phyloP scores from a whole-genome alignment of 306 rosid genomes.

The Alnus rubra region DNA sequence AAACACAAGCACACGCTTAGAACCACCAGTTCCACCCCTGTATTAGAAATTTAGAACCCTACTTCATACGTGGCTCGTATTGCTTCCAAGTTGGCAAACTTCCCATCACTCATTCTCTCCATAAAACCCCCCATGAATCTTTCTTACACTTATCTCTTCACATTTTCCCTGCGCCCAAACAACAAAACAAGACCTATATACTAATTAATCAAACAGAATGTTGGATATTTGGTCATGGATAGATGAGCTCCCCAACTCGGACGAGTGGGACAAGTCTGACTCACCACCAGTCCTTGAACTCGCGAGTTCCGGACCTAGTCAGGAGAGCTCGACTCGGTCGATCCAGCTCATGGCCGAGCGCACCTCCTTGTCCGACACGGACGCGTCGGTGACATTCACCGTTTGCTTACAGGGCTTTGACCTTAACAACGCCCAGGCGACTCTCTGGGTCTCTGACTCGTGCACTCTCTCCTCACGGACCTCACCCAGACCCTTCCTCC shows the following conservation, averaged over 20 bases:
- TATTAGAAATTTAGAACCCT: not conserved
- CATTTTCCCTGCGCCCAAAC: constrained; percentile 10
- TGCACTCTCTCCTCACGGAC: constrained; percentile 59
- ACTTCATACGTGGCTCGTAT: constrained; percentile 40
- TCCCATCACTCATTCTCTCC: constrained; percentile 51
- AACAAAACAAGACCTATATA: not conserved
- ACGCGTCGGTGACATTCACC: constrained; percentile 50
- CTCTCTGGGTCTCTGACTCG: constrained; percentile 73
- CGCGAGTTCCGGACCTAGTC: constrained; percentile 38
- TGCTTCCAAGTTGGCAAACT: constrained; percentile 45
- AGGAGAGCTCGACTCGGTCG: constrained; percentile 35
- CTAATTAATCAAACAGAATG: not conserved
- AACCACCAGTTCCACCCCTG: constrained; percentile 46
- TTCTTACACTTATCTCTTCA: not conserved
- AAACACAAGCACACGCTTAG: constrained; percentile 28
- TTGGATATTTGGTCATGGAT: constrained; percentile 95
- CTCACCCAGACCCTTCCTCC: constrained; percentile 72
- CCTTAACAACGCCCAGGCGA: constrained; percentile 35
- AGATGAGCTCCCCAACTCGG: constrained; percentile 61
- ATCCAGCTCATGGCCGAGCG: constrained; percentile 62
- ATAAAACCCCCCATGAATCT: constrained; percentile 26
- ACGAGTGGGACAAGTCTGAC: constrained; percentile 49
- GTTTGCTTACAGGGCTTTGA: constrained; percentile 63
- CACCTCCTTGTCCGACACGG: constrained; percentile 48
- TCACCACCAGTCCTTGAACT: constrained; percentile 48